Percentiles rank a stretch among this genome's conserved stretches.
Conservation (phyloP, 1,284 basidiomycete species). For the Laetiporus sulphureus region DNA sequence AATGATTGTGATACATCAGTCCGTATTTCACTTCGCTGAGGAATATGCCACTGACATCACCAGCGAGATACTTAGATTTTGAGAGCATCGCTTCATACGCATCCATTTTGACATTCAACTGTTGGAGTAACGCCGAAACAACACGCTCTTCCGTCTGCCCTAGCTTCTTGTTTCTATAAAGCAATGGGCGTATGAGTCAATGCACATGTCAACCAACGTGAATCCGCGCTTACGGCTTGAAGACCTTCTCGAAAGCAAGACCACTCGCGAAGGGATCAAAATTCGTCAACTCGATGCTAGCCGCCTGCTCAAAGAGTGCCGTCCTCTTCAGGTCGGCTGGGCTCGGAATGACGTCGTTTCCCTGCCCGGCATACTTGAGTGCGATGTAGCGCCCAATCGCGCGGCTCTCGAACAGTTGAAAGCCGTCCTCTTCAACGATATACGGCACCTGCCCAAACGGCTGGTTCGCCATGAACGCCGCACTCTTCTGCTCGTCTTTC, state of each 20-base stretch:
- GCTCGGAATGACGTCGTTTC: slow-evolving; percentile 26
- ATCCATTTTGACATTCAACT: slow-evolving; percentile 30
- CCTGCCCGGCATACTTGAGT: slow-evolving; percentile 34
- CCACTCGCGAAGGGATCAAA: slow-evolving; percentile 40
- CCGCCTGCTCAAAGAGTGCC: slow-evolving; percentile 51
- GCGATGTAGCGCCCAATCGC: slow-evolving; percentile 46
- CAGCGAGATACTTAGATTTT: slow-evolving; percentile 41
- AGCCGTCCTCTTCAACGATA: slow-evolving; percentile 47
- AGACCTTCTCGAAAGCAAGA: slow-evolving; percentile 38
- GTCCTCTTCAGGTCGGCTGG: slow-evolving; percentile 27
- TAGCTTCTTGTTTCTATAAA: not conserved
- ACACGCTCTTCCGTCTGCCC: not conserved
- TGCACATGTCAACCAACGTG: not conserved
- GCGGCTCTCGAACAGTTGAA: slow-evolving; percentile 43
- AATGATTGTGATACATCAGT: too few species aligned
- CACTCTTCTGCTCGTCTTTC: slow-evolving; percentile 41
- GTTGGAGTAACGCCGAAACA: not conserved
- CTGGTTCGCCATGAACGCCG: slow-evolving; percentile 39
- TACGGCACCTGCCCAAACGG: slow-evolving; percentile 66
- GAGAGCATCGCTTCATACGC: slow-evolving; percentile 39
- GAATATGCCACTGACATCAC: slow-evolving; percentile 32
- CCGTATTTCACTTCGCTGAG: too few species aligned
- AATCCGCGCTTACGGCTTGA: slow-evolving; percentile 32
- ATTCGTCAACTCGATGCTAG: slow-evolving; percentile 42
- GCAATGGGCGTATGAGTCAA: not conserved